Evolutionary conservation across 1,284 basidiomycete genomes (phyloP), one percentile per base, ranked within the genome.

Genomic region (Ceratobasidium sp.): DNA sequence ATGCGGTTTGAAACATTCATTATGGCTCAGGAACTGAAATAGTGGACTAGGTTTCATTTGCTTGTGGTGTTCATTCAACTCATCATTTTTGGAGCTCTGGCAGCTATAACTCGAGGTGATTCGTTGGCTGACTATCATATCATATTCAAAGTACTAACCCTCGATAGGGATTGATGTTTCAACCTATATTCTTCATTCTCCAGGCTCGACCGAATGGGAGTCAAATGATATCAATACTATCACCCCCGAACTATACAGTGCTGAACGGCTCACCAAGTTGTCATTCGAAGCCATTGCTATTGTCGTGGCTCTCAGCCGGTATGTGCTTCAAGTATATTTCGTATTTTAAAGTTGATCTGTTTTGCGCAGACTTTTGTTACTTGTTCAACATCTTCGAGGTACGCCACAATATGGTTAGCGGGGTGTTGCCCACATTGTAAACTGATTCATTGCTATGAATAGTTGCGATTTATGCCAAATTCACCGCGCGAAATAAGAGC

Each of bases 101-200:
- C 75, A 26, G 75, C 63, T 6, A 66, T 64, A n/a, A 77, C 75
- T 1, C 64, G 75, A 33, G 75, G 75, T 77, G 46, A 28, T 56
- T 15, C 12, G 7, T 40, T 15, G 60, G 23, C 42, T 44, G 33
- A 33, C 33, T 33, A 33, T 33, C 33, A 33, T 33, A 33, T 33
- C 33, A 33, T 33, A 33, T 33, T 33, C 33, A 33, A 33, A 33
- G 33, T 33, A 33, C 33, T 33, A 33, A 33, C 33, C 33, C 33
- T 33, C 33, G 33, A 10, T 49, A 77, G 75, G 64, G 26, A 67
- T 67, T 55, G 64, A 77, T 26, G 64, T 77, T 40, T 42, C 64
- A 13, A 46, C n/a, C 49, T 77, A 77, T 33, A 77, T 77, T 58
- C 13, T 67, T 20, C 63, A 63, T 26, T 77, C 75, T 56, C 75